Conservation (phyloP, 2,329 filamentous ascomycete genomes). For the Fusarium nelsonii region DNA sequence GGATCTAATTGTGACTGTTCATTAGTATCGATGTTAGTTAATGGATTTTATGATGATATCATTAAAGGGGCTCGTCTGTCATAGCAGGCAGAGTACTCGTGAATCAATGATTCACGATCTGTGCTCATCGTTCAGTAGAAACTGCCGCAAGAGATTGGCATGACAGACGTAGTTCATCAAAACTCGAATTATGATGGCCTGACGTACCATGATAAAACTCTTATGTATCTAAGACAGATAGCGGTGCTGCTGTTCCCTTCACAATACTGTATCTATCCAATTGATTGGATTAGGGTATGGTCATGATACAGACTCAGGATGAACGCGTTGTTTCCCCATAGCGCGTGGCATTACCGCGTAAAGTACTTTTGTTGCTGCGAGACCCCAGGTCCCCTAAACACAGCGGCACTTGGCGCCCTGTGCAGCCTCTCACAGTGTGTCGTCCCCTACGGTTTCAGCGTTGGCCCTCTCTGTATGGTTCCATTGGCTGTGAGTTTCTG, state of each 20-base stretch:
- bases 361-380: constrained; percentile 50
- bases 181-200: neutral
- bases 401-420: constrained; percentile 29
- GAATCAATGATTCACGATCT: constrained; percentile 19
- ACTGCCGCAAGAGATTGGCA: constrained; percentile 4
- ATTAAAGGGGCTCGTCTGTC: neutral
- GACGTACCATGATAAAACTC: constrained; percentile 39
- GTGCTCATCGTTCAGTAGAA: constrained; percentile 9
- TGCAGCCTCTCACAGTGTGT: constrained; percentile 22
- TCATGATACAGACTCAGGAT: constrained; percentile 20
- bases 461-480: constrained; percentile 9
- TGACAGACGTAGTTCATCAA: neutral
- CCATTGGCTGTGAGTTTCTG: constrained; percentile 39
- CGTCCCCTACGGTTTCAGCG: constrained; percentile 43
- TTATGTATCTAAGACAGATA: constrained; percentile 8
- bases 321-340: constrained; percentile 44
- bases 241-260: constrained; percentile 26
- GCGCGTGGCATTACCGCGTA: constrained; percentile 52
- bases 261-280: constrained; percentile 16
- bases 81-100: neutral
- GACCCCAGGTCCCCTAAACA: constrained; percentile 27
- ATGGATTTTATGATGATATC: neutral
- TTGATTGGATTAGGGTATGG: constrained; percentile 34
- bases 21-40: constrained; percentile 50
- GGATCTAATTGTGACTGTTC: constrained; percentile 89